Evolutionary conservation across 2,329 filamentous ascomycete species (phyloP).

Genomic region (Dactylellina cionopaga): DNA sequence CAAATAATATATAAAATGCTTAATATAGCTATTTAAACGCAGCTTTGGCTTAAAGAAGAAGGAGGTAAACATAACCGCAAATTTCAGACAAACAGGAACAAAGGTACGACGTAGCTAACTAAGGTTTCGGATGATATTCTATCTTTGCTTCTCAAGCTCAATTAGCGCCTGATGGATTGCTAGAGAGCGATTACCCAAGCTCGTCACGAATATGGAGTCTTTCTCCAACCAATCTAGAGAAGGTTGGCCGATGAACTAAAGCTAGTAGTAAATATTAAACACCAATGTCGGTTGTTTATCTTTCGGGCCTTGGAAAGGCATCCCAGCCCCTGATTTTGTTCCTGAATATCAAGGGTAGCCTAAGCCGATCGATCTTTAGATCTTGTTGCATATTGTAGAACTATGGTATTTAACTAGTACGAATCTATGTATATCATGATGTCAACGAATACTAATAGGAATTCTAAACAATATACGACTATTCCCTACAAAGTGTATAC

Average conservation of each 20-base stretch:
- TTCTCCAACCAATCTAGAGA: slow-evolving; percentile 12
- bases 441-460: background rate
- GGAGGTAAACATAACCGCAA: too few relatives aligned
- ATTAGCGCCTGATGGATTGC: too few relatives aligned
- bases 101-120: background rate
- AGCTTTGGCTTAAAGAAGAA: slow-evolving; percentile 7
- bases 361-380: slow-evolving; percentile 23
- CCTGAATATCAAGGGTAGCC: slow-evolving; percentile 44
- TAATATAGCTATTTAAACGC: background rate
- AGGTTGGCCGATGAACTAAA: too few relatives aligned
- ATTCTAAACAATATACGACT: too few relatives aligned
- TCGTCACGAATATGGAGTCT: background rate
- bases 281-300: background rate
- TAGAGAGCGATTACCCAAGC: slow-evolving; percentile 11
- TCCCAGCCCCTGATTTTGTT: slow-evolving; percentile 35
- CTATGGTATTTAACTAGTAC: background rate
- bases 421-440: background rate
- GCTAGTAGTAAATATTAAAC: too few relatives aligned
- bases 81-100: too few relatives aligned
- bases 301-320: slow-evolving; percentile 21
- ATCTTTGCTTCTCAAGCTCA: background rate
- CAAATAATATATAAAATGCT: background rate
- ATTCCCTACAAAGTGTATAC: too few relatives aligned
- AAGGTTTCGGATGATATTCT: slow-evolving; percentile 18
- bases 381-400: slow-evolving; percentile 39